Percentiles rank a stretch among this genome's conserved stretches.
Evolutionary conservation across 768 basidiomycete genomes (phyloP).

Genomic region (Lactarius sanguifluus): DNA sequence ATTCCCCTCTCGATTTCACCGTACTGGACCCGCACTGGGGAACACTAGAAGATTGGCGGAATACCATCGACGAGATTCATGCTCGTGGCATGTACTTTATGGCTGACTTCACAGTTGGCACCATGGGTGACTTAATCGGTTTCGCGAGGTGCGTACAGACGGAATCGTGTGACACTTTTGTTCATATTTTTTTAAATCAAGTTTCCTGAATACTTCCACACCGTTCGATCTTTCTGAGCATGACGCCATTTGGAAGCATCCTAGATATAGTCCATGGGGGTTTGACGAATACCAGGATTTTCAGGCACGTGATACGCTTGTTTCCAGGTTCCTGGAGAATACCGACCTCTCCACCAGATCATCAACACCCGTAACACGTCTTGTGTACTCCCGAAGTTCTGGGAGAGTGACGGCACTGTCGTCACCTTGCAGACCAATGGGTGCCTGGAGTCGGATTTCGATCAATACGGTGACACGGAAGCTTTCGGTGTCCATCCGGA

Average conservation of each 20-base stretch:
- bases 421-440: slow-evolving; percentile 61
- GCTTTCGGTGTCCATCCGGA: slow-evolving; percentile 96
- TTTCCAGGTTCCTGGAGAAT: slow-evolving; percentile 4
- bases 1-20: slow-evolving; percentile 89
- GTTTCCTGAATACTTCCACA: slow-evolving; percentile 74
- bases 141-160: slow-evolving; percentile 66
- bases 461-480: slow-evolving; percentile 96
- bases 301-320: slow-evolving; percentile 42
- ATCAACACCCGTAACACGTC: slow-evolving; percentile 69
- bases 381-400: slow-evolving; percentile 76
- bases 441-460: slow-evolving; percentile 82
- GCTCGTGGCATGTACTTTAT: slow-evolving; percentile 86
- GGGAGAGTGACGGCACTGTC: slow-evolving; percentile 70
- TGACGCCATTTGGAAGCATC: slow-evolving; percentile 68
- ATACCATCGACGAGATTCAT: slow-evolving; percentile 75
- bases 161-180: slow-evolving; percentile 14
- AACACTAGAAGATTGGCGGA: slow-evolving; percentile 74
- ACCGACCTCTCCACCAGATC: slow-evolving; percentile 42
- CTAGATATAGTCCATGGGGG: slow-evolving; percentile 79
- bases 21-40: slow-evolving; percentile 94
- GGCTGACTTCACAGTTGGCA: slow-evolving; percentile 92
- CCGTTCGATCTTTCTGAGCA: slow-evolving; percentile 81
- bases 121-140: slow-evolving; percentile 85
- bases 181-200: slow-evolving; percentile 35
- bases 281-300: slow-evolving; percentile 86